Evolutionary conservation across 768 basidiomycete genomes (phyloP).

Genomic region (Podaxis pistillaris): DNA sequence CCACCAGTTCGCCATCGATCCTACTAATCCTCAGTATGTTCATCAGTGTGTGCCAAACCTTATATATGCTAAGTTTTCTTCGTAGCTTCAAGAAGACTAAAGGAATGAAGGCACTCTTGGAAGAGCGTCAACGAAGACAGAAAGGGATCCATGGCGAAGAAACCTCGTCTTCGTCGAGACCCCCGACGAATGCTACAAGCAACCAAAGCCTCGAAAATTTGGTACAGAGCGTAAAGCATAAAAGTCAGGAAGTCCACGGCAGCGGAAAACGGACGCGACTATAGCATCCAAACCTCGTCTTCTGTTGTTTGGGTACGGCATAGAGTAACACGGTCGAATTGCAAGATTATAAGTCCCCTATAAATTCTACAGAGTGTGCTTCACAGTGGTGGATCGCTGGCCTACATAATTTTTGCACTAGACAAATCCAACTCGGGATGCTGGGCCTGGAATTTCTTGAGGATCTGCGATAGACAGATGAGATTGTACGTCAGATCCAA

Average conservation of each 20-base stretch:
- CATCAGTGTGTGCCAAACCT: background rate
- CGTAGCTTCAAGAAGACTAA: conserved; percentile 89
- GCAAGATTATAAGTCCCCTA: too few relatives aligned
- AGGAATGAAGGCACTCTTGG: conserved; percentile 80
- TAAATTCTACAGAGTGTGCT: too few relatives aligned
- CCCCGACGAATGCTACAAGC: conserved; percentile 10
- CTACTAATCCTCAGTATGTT: conserved; percentile 90
- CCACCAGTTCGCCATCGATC: conserved; percentile 92
- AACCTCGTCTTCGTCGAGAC: conserved; percentile 15
- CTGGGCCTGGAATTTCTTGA: conserved; percentile 84
- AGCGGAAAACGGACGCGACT: conserved; percentile 42
- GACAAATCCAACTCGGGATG: conserved; percentile 97
- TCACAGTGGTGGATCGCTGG: too few relatives aligned
- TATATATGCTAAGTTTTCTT: conserved; percentile 13
- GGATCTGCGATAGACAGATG: conserved; percentile 42
- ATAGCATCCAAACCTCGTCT: conserved; percentile 14
- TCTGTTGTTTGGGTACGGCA: too few relatives aligned
- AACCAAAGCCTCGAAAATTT: conserved; percentile 56
- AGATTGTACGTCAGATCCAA: background rate
- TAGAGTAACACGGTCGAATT: too few relatives aligned
- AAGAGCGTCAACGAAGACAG: conserved; percentile 72
- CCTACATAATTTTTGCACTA: conserved; percentile 80
- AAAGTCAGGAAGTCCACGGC: conserved; percentile 39
- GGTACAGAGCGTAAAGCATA: conserved; percentile 87
- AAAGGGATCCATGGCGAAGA: conserved; percentile 21